These are phyloP conservation scores for Penicillium sp. DNA, from an alignment of 2,329 filamentous ascomycete species.

Conservation along the genomic window DNA sequence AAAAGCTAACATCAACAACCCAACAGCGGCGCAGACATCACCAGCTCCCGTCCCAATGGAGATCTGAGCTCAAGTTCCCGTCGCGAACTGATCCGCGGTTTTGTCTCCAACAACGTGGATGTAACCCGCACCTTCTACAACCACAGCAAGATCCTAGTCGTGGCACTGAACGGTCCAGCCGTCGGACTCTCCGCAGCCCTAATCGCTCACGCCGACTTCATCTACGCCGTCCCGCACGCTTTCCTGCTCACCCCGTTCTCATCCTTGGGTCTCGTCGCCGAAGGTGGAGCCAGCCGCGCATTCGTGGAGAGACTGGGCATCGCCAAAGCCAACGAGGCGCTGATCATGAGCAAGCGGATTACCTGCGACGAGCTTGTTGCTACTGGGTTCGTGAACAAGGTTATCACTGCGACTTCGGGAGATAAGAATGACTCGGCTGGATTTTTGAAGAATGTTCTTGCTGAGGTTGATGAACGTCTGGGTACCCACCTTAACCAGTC, in stretches of 20 bases:
- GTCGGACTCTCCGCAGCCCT: conserved; percentile 84
- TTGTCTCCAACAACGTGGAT: conserved; percentile 84
- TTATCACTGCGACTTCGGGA: conserved; percentile 59
- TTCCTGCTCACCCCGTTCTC: conserved; percentile 91
- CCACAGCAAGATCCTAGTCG: conserved; percentile 89
- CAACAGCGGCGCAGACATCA: conserved; percentile 72
- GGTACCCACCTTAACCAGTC: conserved; percentile 75
- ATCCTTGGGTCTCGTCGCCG: conserved; percentile 81
- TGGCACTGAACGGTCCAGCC: conserved; percentile 85
- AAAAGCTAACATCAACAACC: not conserved
- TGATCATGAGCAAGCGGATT: conserved; percentile 84
- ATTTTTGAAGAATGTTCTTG: conserved; percentile 68
- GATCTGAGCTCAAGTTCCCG: conserved; percentile 42
- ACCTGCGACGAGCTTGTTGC: conserved; percentile 65
- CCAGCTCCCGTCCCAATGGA: conserved; percentile 47
- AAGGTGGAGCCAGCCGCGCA: conserved; percentile 74
- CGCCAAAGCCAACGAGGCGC: conserved; percentile 80
- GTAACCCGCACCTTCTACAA: conserved; percentile 84
- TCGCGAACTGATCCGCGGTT: conserved; percentile 62
- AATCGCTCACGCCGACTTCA: conserved; percentile 79
- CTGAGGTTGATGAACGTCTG: conserved; percentile 74
- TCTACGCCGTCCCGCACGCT: conserved; percentile 75
- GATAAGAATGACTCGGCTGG: conserved; percentile 58
- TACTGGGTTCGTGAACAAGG: conserved; percentile 79
- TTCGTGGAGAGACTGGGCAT: conserved; percentile 78